These are phyloP conservation scores for Saccharomyces hybrid DNA, from an alignment of 1,139 yeast species.

Conservation along the genomic window DNA sequence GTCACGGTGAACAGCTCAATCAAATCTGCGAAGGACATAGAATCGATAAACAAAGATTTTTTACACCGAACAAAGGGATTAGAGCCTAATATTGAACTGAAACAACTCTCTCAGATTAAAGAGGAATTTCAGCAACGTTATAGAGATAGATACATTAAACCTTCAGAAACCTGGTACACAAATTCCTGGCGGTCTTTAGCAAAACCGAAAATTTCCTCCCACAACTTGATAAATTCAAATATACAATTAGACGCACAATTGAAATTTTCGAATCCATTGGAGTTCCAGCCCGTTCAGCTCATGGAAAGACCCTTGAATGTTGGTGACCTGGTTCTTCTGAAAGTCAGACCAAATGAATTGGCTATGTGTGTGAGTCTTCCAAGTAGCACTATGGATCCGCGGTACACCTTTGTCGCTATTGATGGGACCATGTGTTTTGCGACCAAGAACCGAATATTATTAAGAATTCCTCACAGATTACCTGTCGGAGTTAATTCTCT, in stretches of 20 bases:
- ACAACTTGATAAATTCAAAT: conserved; percentile 7
- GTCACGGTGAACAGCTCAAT: background rate
- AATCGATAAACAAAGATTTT: conserved; percentile 10
- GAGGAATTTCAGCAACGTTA: conserved; percentile 17
- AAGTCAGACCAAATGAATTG: conserved; percentile 33
- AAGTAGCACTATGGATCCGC: conserved; percentile 35
- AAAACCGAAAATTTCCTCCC: background rate
- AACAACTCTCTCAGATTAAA: conserved; percentile 17
- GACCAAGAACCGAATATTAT: conserved; percentile 38
- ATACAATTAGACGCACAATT: background rate
- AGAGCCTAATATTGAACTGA: conserved; percentile 25
- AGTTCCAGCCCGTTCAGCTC: conserved; percentile 9
- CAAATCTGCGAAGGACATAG: conserved; percentile 5
- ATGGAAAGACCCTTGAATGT: conserved; percentile 30
- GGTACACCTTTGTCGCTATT: conserved; percentile 48
- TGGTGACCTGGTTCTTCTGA: conserved; percentile 42
- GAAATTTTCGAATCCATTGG: background rate
- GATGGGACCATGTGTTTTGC: conserved; percentile 51
- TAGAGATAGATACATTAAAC: conserved; percentile 16
- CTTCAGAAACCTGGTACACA: conserved; percentile 24
- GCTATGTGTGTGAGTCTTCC: conserved; percentile 43
- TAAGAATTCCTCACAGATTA: conserved; percentile 43
- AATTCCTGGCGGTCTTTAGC: background rate
- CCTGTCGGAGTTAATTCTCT: conserved; percentile 13
- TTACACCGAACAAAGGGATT: conserved; percentile 20